These are phyloP conservation scores for Rhodotorula sp. DNA, from an alignment of 1,284 basidiomycete species.

Conservation along the genomic window DNA sequence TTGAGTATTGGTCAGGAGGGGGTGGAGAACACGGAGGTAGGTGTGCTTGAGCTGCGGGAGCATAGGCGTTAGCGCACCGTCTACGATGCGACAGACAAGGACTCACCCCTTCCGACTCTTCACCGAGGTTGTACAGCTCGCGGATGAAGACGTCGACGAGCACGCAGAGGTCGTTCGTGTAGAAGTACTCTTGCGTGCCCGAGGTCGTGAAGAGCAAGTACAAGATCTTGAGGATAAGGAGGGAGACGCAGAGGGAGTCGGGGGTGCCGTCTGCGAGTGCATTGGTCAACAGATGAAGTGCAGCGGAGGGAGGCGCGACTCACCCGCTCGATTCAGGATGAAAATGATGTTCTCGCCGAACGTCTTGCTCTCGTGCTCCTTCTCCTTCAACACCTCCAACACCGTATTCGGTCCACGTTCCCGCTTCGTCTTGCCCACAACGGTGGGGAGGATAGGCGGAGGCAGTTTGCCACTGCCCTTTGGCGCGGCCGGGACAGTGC, in stretches of 20 bases:
- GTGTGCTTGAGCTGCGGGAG: constrained; percentile 80
- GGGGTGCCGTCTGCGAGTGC: constrained; percentile 64
- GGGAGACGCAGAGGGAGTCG: constrained; percentile 91
- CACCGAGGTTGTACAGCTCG: constrained; percentile 84
- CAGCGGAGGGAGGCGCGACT: constrained; percentile 47
- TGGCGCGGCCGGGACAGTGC: constrained; percentile 42
- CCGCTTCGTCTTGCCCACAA: constrained; percentile 9
- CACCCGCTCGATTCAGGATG: constrained; percentile 92
- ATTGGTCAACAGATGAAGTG: neutral
- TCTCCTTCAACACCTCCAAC: constrained; percentile 74
- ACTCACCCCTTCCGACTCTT: constrained; percentile 82
- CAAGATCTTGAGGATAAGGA: constrained; percentile 90
- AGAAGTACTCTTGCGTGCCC: constrained; percentile 93
- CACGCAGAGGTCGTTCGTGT: constrained; percentile 94
- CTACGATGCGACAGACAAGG: neutral
- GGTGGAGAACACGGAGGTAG: constrained; percentile 92
- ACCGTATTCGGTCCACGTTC: constrained; percentile 64
- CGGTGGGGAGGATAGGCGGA: constrained; percentile 31
- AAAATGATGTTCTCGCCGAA: constrained; percentile 99
- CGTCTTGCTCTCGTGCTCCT: constrained; percentile 81
- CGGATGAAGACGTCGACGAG: constrained; percentile 95
- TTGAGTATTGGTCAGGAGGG: constrained; percentile 91
- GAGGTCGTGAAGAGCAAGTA: constrained; percentile 93
- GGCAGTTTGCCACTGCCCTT: constrained; percentile 9
- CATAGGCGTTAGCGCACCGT: neutral